Conservation (phyloP, 257 asterid genomes). For the Gentiana macrophylla region DNA sequence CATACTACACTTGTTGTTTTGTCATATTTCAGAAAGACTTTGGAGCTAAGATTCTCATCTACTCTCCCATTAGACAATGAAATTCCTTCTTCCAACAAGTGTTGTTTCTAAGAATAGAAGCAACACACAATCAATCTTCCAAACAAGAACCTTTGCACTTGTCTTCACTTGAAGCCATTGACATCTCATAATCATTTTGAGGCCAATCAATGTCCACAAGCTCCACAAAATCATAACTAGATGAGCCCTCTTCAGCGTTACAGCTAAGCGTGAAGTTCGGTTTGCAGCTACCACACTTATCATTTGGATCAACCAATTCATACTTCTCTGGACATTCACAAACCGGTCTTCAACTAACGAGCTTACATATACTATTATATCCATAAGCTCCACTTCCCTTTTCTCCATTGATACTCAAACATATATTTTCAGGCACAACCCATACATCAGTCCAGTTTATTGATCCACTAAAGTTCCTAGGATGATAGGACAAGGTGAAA, state of each 20-base stretch:
- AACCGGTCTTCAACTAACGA: slow-evolving; percentile 20
- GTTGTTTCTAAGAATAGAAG: slow-evolving; percentile 18
- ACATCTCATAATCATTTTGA: slow-evolving; percentile 14
- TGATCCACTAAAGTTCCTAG: slow-evolving; percentile 13
- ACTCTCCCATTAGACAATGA: slow-evolving; percentile 53
- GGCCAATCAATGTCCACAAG: slow-evolving; percentile 38
- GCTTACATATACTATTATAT: slow-evolving; percentile 34
- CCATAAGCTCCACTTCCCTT: slow-evolving; percentile 60
- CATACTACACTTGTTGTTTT: not conserved
- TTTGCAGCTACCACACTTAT: slow-evolving; percentile 29
- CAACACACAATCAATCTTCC: slow-evolving; percentile 51
- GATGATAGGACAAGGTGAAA: slow-evolving; percentile 30
- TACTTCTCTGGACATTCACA: slow-evolving; percentile 45
- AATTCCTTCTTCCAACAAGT: slow-evolving; percentile 68
- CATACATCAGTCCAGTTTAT: slow-evolving; percentile 19
- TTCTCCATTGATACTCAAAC: not conserved
- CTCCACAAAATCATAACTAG: slow-evolving; percentile 13
- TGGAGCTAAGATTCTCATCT: slow-evolving; percentile 9
- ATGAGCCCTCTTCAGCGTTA: slow-evolving; percentile 5
- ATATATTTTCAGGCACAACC: slow-evolving; percentile 31
- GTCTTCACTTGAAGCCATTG: slow-evolving; percentile 12
- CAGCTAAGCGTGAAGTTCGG: slow-evolving; percentile 31
- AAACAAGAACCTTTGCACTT: slow-evolving; percentile 32
- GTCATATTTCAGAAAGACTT: slow-evolving; percentile 37
- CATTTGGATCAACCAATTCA: slow-evolving; percentile 21